These are phyloP conservation scores for Aaosphaeria arxii DNA, from an alignment of 2,329 filamentous ascomycete species.

Conservation along the genomic window DNA sequence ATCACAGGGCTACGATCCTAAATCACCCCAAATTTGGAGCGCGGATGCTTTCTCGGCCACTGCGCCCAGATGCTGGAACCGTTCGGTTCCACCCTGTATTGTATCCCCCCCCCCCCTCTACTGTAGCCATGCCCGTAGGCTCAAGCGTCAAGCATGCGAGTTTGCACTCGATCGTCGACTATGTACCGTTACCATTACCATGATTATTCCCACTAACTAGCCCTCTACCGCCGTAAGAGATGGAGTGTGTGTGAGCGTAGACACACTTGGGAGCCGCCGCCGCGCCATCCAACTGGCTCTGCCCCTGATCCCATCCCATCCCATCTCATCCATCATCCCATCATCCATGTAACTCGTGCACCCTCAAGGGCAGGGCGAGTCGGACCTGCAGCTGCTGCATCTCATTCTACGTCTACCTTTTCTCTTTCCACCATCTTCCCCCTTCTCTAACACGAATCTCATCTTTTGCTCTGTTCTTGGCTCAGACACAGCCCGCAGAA, in stretches of 20 bases:
- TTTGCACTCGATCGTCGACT: constrained; percentile 15
- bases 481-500: constrained; percentile 35
- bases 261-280: constrained; percentile 10
- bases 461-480: constrained; percentile 21
- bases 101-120: not conserved
- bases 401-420: constrained; percentile 16
- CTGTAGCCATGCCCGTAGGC: constrained; percentile 30
- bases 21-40: constrained; percentile 29
- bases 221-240: too few species aligned
- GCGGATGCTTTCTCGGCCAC: constrained; percentile 23
- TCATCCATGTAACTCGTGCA: constrained; percentile 9
- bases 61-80: constrained; percentile 29
- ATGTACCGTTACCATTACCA: not conserved
- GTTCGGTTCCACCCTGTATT: constrained; percentile 27
- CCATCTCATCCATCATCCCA: constrained; percentile 3
- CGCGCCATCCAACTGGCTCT: constrained; percentile 24
- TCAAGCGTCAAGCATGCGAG: constrained; percentile 25
- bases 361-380: constrained; percentile 9
- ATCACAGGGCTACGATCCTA: not conserved
- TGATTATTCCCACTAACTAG: too few species aligned
- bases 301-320: constrained; percentile 11
- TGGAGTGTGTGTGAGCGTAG: not conserved
- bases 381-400: constrained; percentile 29
- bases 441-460: constrained; percentile 10
- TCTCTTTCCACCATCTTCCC: constrained; percentile 7